A percentile compares a stretch with the other conserved stretches of the same genome.
Conservation (phyloP, 225 moss, liverwort and hornwort species). For the Polytrichum formosum region DNA sequence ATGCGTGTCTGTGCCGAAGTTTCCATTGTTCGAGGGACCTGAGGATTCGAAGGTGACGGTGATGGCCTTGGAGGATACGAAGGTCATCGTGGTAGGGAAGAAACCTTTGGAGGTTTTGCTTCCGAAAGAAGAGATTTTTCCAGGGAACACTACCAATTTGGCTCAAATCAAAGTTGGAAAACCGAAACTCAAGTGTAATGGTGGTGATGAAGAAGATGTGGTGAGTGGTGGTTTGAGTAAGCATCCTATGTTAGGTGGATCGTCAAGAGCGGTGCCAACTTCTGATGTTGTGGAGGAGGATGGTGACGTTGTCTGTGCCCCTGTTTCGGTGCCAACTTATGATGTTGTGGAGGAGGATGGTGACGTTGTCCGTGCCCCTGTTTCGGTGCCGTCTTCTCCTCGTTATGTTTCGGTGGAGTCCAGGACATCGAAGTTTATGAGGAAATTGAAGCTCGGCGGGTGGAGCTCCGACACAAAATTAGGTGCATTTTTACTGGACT, state of each 20-base stretch:
- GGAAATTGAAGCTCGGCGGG: slow-evolving; percentile 36
- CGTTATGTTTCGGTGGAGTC: slow-evolving; percentile 25
- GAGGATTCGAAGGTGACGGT: slow-evolving; percentile 12
- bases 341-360: slow-evolving; percentile 14
- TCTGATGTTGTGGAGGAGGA: slow-evolving; percentile 16
- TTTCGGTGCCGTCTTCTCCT: slow-evolving; percentile 43
- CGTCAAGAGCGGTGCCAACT: slow-evolving; percentile 26
- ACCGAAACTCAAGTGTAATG: not conserved
- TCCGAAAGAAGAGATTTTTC: slow-evolving; percentile 43
- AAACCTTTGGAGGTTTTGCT: not conserved
- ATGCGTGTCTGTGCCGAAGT: no score
- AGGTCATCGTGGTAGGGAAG: slow-evolving; percentile 12
- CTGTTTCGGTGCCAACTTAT: slow-evolving; percentile 20
- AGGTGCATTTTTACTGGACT: slow-evolving; percentile 9
- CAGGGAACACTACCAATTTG: slow-evolving; percentile 41
- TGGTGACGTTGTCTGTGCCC: not conserved
- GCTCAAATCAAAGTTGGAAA: slow-evolving; percentile 45
- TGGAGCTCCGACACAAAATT: slow-evolving; percentile 34
- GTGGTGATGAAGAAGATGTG: no score
- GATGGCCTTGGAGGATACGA: slow-evolving; percentile 21
- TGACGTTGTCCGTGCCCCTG: slow-evolving; percentile 5
- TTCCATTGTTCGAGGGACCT: slow-evolving; percentile 18
- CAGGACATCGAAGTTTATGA: slow-evolving; percentile 26
- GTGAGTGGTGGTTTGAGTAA: slow-evolving; percentile 17
- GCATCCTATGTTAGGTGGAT: slow-evolving; percentile 33